phyloP scores from a whole-genome alignment of 352 stramenopile species.

The Phytopythium sindhum region DNA sequence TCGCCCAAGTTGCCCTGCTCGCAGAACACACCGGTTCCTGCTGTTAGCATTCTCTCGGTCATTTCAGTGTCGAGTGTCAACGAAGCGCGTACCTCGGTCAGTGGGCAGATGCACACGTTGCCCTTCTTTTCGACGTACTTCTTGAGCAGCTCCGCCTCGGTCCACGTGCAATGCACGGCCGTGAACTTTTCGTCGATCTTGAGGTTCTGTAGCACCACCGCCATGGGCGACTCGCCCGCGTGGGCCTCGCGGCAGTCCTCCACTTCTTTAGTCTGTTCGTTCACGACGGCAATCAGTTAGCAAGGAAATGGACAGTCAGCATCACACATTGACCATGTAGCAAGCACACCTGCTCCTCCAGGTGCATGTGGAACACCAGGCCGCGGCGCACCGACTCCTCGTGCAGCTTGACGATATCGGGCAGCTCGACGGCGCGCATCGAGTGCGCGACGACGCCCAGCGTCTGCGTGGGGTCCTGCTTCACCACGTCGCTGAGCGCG shows the following conservation, averaged over 20 bases:
- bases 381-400: constrained; percentile 57
- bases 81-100: constrained; percentile 43
- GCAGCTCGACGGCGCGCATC: constrained; percentile 61
- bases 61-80: not conserved
- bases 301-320: not conserved
- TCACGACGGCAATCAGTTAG: constrained; percentile 7
- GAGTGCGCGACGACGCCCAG: constrained; percentile 75
- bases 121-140: constrained; percentile 56
- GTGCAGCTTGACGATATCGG: constrained; percentile 61
- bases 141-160: constrained; percentile 45
- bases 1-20: constrained; percentile 62
- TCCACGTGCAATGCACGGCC: constrained; percentile 77
- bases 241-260: constrained; percentile 68
- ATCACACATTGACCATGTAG: not conserved
- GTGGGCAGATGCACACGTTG: constrained; percentile 73
- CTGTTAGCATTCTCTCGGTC: not conserved
- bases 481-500: constrained; percentile 22
- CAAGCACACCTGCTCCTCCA: constrained; percentile 44
- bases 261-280: constrained; percentile 50
- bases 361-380: constrained; percentile 68
- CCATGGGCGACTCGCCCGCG: constrained; percentile 58
- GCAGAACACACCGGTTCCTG: not conserved
- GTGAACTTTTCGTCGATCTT: constrained; percentile 74
- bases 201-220: constrained; percentile 55
- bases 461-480: constrained; percentile 39